Evolutionary conservation across 768 basidiomycete species (phyloP), one percentile per base, ranked within the genome.

Genomic region (Mycena vulgaris): DNA sequence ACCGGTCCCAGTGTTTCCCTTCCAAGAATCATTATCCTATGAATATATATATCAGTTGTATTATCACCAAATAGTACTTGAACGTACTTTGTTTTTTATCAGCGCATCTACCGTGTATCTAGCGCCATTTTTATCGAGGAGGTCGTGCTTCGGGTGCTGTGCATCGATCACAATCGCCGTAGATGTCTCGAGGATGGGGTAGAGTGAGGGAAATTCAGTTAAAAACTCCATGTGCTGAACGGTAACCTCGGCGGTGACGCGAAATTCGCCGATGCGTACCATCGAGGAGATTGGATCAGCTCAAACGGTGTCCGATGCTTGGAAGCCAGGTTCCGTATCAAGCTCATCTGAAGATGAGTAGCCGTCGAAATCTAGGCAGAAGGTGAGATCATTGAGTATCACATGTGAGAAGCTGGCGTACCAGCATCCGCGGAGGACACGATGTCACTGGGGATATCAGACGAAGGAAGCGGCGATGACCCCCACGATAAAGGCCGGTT

Each of bases 31-130:
- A 16, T 69, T 69, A 23, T 69, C 68, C 68, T 69, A 3, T 5
- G 11, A 13, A 37, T 1, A 33, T 56, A 8, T 19, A 19, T 14
- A 21, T 17, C 2, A n/a, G 31, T 3, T 3, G 10, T 35, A 35
- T 13, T 35, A 27, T 2, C 1, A 6, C 3, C 9, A 28, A 21
- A 9, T 28, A 45, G n/a, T 39, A 2, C 28, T 1, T 10, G 17
- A 5, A 37, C 61, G 11, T 31, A 75, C 76, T 49, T 69, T 68
- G 37, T 75, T 75, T 63, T 77, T 75, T 7, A 77, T 69, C 10
- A 77, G 57, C 0, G 70, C 68, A 48, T 76, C 76, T 5, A 70
- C 64, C 6, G 69, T 63, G 31, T 67, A 23, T 5, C 71, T 35
- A 19, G 48, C 42, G 7, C 62, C 75, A 3, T 68, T 37, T 14